Base-by-base conservation (phyloP, 495 filamentous ascomycete species). In the Trichoderma virens region DNA sequence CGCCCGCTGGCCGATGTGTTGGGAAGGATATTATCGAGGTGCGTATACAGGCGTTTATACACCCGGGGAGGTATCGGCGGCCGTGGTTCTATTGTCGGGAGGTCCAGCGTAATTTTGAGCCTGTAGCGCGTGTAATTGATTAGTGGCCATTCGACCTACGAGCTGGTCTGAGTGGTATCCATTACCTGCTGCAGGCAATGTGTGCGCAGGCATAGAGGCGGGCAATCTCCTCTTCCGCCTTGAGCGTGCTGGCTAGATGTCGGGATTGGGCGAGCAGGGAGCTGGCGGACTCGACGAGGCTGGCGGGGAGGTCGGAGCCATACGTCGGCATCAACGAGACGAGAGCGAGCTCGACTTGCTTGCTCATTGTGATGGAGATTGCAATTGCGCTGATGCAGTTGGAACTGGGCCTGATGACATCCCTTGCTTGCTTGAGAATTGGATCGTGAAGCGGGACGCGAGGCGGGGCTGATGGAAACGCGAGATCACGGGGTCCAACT, bases 251-350 rank as follows among this genome's bases (percentile, higher is more conserved):
- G 32, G 93, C 91, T 32, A 86, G 88, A 70, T 83, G 87, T 8
- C 91, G 86, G 5, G 92, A 97, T 70, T 96, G 93, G 28, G 92
- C 89, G 38, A 97, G 85, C 13, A 98, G 82, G 18, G 90, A 92
- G 60, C 82, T 76, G 1, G 94, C 87, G 16, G 96, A 82, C 59
- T 91, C 85, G 32, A 90, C 68, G 16, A 98, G 88, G 54, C 90
- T 86, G 35, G 79, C 77, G 0, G 94, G 94, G 1, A 96, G 74
- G 18, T 87, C 80, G 25, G 83, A 83, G 62, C 82, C 86, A 70
- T 93, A 84, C 0, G 89, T 89, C 3, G 94, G 94, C 14, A 98
- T 74, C 14, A 98, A 80, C 35, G 85, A 88, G 9, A 80, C 82
- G 38, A 97, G 80, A 3, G 87, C 85, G 70, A 92, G 88, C 66